Evolutionary conservation across 495 filamentous ascomycete species (phyloP), one percentile per base, ranked within the genome.

Genomic region (Neurospora tetrasperma): DNA sequence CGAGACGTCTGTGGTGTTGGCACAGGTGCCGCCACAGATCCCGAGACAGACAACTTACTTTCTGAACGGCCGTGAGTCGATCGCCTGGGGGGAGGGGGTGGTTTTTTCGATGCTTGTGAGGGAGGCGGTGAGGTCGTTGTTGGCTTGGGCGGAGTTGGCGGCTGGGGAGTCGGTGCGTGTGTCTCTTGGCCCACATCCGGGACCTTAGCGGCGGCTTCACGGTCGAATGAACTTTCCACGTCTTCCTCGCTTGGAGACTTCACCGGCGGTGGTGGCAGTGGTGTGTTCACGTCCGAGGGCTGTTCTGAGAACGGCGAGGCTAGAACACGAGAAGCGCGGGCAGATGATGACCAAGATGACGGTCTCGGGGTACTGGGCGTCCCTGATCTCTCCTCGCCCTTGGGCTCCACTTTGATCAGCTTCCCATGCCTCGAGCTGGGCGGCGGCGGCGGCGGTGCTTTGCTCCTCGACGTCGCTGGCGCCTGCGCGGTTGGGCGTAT

Each of bases 401-500:
- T 77, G 35, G 79, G 23, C 72, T 79, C 82, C 35, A 80, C 74
- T 74, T 83, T 88, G 59, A 93, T 91, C n/a, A 88, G 80, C 78
- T 89, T 91, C 7, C 91, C 91, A 81, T 92, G 90, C 71, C 90
- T 87, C 48, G 85, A 90, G 75, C 82, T 89, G 2, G 90, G 90
- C 35, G 88, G 86, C 18, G 88, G 88, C 11, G 78, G 77, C 7
- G 79, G 73, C 11, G 88, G 86, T 18, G 85, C 84, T 73, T 83
- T 84, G 75, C 84, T 85, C 27, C 71, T 73, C 5, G 48, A 16
- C 12, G 70, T 46, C 1, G 68, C 7, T 16, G 76, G 70, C 4
- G 74, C 59, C 20, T 74, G 74, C 6, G 71, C 35, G 14, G 44
- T 81, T 73, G 78, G 78, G 71, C 40, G 76, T 20, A 48, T n/a